Percentiles rank a stretch among this genome's conserved stretches.
These are phyloP conservation scores for Nidularia pulvinata DNA, from an alignment of 768 basidiomycete species.

Conservation along the genomic window DNA sequence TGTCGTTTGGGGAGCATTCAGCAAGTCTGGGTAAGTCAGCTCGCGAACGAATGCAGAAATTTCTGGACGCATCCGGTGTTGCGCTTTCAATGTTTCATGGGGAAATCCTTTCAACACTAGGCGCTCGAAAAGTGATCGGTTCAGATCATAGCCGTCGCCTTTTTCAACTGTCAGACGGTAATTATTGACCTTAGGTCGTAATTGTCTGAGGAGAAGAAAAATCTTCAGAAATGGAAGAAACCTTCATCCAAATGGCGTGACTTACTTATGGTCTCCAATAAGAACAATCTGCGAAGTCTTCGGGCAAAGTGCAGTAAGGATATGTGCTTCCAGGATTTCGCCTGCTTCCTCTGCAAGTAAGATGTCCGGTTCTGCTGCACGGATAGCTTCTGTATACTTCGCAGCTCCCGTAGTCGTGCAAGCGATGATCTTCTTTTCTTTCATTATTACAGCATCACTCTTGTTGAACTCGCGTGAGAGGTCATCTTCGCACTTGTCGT, in stretches of 20 bases:
- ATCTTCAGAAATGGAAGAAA: background rate
- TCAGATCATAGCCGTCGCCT: conserved; percentile 65
- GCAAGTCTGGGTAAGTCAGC: conserved; percentile 65
- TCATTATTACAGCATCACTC: conserved; percentile 28
- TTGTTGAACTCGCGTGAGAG: conserved; percentile 33
- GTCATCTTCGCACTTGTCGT: conserved; percentile 34
- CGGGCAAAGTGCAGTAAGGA: conserved; percentile 53
- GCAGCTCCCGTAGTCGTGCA: conserved; percentile 75
- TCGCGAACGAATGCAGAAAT: conserved; percentile 61
- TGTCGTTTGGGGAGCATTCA: conserved; percentile 49
- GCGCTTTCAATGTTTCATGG: conserved; percentile 50
- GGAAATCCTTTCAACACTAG: conserved; percentile 65
- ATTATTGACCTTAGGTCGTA: conserved; percentile 72
- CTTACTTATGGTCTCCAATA: conserved; percentile 73
- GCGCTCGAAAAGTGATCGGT: conserved; percentile 68
- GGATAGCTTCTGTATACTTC: conserved; percentile 49
- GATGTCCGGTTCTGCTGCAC: conserved; percentile 43
- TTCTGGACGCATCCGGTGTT: conserved; percentile 78
- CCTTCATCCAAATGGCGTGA: background rate
- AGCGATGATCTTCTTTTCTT: conserved; percentile 54
- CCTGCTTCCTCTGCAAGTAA: conserved; percentile 74
- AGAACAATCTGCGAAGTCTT: conserved; percentile 54
- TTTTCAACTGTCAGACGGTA: conserved; percentile 69
- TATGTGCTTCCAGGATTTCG: conserved; percentile 70
- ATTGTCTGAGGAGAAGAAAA: conserved; percentile 47